Base-by-base conservation (phyloP, 805 yeast species). In the Saccharomycopsis schoenii region DNA sequence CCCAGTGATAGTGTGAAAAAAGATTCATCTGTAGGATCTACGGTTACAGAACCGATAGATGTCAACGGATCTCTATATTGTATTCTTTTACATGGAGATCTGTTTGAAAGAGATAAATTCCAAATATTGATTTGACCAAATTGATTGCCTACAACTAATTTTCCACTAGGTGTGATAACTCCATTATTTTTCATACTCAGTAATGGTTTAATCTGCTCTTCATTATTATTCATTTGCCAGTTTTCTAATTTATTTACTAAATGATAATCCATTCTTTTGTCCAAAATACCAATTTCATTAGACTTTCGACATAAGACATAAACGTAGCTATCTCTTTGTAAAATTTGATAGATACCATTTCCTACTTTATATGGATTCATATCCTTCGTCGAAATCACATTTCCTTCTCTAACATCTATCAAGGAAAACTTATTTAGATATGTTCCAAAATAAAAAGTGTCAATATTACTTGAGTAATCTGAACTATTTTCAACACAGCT, bases 251-350 rank as follows among this genome's bases (percentile, higher is more conserved):
- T 37, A 2, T 61, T 58, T 4, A 63, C 62, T 66, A 57, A 41
- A 54, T 54, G 1, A 63, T 66, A 34, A 65, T 61, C 43, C 74
- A 72, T 70, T 36, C 81, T 61, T 2, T 66, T 43, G 60, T 77
- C 81, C 12, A 75, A 60, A 2, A 77, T 66, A 4, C 70, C 70
- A 24, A 77, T 73, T 1, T 17, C 51, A 24, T 65, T 58, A 9
- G 71, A 61, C 40, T 70, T 67, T 39, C 81, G 66, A 39, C 71
- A 67, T 0, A 75, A 34, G 1, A 69, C 68, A 59, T 70, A 77
- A 4, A 75, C 19, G 58, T 70, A 77, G 65, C 74, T 76, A 1
- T 65, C 66, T 21, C 77, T 72, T 34, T 66, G 70, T 6, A 77
- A 19, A 0, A 76, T 47, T 63, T 77, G 80, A 15, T 66, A 69